Percentiles rank a stretch among this genome's conserved stretches.
Evolutionary conservation across 73 alveolate species (phyloP).

Genomic region (Paraurostyla sp.): DNA sequence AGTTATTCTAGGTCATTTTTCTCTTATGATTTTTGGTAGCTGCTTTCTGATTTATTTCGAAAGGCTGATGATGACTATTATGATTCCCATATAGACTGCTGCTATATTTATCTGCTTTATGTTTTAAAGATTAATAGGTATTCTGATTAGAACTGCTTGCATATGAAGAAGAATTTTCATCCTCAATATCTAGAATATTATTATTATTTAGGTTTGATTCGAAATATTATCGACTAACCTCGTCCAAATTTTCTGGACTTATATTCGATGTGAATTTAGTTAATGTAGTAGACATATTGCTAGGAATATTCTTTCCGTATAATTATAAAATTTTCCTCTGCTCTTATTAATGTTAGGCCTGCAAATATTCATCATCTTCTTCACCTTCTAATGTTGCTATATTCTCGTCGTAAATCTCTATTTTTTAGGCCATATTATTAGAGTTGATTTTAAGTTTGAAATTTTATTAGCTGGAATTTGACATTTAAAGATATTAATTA

Average conservation of each 20-base stretch:
- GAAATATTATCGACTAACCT: not conserved
- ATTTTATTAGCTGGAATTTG: not conserved
- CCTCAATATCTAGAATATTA: not conserved
- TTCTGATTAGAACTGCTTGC: not conserved
- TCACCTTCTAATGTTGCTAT: slow-evolving; percentile 5
- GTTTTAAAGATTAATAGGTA: not conserved
- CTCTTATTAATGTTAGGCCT: too few relatives aligned
- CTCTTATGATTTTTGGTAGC: not conserved
- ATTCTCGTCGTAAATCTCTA: slow-evolving; percentile 23
- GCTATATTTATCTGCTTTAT: too few relatives aligned
- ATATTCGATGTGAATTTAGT: slow-evolving; percentile 1
- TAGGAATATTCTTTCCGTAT: not conserved
- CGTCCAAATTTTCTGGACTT: not conserved
- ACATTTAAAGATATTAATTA: not conserved
- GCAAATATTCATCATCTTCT: slow-evolving; percentile 13
- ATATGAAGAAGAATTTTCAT: slow-evolving; percentile 1
- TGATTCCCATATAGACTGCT: too few relatives aligned
- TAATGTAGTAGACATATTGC: not conserved
- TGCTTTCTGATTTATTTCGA: too few relatives aligned
- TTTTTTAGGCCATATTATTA: not conserved
- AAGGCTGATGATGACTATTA: too few relatives aligned
- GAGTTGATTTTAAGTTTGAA: not conserved
- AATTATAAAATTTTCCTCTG: slow-evolving; percentile 11
- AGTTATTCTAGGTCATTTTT: not conserved
- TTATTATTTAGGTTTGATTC: too few relatives aligned